Evolutionary conservation across 1,284 basidiomycete species (phyloP).

Genomic region (Phylloporus gajari): DNA sequence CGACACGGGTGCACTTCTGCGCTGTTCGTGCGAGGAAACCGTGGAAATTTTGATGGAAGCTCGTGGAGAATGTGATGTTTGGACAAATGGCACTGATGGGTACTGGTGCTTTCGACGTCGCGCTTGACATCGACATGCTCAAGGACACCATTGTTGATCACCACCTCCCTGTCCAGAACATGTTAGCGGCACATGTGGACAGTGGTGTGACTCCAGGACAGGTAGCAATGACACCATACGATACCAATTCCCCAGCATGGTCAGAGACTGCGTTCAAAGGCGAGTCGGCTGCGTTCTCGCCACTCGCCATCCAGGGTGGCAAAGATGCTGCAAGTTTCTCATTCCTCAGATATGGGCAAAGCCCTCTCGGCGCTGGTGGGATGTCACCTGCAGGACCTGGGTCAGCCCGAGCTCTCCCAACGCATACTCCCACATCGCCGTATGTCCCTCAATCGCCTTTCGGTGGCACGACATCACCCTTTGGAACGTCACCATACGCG

Average conservation of each 20-base stretch:
- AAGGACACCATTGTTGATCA: conserved; percentile 99
- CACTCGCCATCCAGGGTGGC: conserved; percentile 88
- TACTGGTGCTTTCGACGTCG: conserved; percentile 94
- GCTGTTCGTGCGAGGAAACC: conserved; percentile 99
- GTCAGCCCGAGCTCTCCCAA: conserved; percentile 86
- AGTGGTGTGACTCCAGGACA: conserved; percentile 94
- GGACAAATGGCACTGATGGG: conserved; percentile 99
- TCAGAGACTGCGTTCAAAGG: conserved; percentile 78
- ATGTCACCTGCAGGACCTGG: conserved; percentile 84
- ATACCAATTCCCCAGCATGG: conserved; percentile 88
- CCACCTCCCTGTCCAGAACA: conserved; percentile 87
- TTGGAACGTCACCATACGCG: conserved; percentile 79
- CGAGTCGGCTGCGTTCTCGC: conserved; percentile 92
- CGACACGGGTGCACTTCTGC: conserved; percentile 96
- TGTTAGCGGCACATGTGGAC: conserved; percentile 82
- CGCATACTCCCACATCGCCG: conserved; percentile 88
- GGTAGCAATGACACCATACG: conserved; percentile 94
- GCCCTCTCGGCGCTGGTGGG: conserved; percentile 80
- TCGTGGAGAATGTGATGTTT: conserved; percentile 98
- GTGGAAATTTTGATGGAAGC: conserved; percentile 99
- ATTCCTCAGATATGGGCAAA: conserved; percentile 82
- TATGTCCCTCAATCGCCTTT: conserved; percentile 89
- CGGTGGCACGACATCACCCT: conserved; percentile 82
- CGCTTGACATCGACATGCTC: conserved; percentile 97
- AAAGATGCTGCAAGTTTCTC: conserved; percentile 82